Evolutionary conservation across 2,329 filamentous ascomycete species (phyloP).

Genomic region (Aspergillus niger): DNA sequence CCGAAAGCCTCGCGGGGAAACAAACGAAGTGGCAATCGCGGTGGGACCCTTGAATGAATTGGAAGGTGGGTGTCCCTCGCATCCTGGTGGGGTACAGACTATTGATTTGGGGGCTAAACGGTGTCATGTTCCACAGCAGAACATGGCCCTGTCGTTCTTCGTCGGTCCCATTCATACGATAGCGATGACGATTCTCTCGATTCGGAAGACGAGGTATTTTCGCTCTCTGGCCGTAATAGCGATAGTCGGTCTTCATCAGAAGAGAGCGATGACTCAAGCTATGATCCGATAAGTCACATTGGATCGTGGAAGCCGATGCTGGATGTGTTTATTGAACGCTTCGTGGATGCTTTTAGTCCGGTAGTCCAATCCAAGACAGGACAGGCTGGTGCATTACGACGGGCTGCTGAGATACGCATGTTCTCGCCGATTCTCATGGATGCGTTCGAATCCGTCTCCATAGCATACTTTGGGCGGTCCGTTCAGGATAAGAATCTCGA

Average conservation of each 20-base stretch:
- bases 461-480: slow-evolving; percentile 43
- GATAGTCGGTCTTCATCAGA: slow-evolving; percentile 21
- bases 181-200: slow-evolving; percentile 19
- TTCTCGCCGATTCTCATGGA: slow-evolving; percentile 42
- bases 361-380: slow-evolving; percentile 38
- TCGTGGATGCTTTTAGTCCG: slow-evolving; percentile 44
- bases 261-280: slow-evolving; percentile 27
- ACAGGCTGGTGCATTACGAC: slow-evolving; percentile 39
- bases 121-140: not conserved
- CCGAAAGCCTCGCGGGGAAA: slow-evolving; percentile 24
- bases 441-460: slow-evolving; percentile 41
- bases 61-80: slow-evolving; percentile 24
- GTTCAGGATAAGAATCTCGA: slow-evolving; percentile 38
- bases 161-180: not conserved
- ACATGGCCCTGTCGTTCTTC: not conserved
- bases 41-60: slow-evolving; percentile 28
- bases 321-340: slow-evolving; percentile 42
- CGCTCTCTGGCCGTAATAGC: not conserved
- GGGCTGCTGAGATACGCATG: slow-evolving; percentile 43
- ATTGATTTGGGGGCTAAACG: not conserved
- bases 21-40: slow-evolving; percentile 20
- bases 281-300: slow-evolving; percentile 26
- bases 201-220: slow-evolving; percentile 12
- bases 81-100: not conserved
- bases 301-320: slow-evolving; percentile 28